Percentiles rank a stretch among this genome's conserved stretches.
These are phyloP conservation scores for Apiospora malaysiana DNA, from an alignment of 2,329 filamentous ascomycete genomes.

Conservation along the genomic window DNA sequence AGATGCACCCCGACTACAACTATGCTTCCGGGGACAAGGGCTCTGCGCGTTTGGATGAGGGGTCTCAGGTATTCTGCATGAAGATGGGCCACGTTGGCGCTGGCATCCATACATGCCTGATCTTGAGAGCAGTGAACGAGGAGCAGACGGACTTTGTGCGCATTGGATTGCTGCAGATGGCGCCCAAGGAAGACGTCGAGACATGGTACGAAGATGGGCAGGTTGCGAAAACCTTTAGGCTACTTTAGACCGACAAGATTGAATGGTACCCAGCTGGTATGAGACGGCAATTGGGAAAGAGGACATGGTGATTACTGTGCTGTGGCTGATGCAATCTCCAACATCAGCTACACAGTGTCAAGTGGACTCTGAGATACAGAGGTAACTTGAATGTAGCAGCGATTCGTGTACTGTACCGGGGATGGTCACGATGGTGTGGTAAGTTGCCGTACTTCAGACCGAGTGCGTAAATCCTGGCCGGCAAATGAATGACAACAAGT, in stretches of 20 bases:
- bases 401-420: not conserved
- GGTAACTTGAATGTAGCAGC: not conserved
- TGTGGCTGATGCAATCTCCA: too few species aligned
- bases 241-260: not conserved
- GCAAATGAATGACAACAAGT: not conserved
- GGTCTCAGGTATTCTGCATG: not conserved
- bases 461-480: not conserved
- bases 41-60: not conserved
- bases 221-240: not conserved
- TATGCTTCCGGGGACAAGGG: not conserved
- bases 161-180: not conserved
- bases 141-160: not conserved
- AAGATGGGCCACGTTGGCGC: not conserved
- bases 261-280: too few species aligned
- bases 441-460: not conserved
- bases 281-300: too few species aligned
- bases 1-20: not conserved
- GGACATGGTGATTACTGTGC: too few species aligned
- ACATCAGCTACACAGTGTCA: too few species aligned
- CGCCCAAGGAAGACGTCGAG: not conserved
- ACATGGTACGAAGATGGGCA: not conserved
- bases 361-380: not conserved
- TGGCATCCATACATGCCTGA: not conserved
- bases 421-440: not conserved
- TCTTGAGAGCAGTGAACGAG: not conserved